Base-by-base conservation (phyloP, 345 rosid species). In the Ricinus communis region DNA sequence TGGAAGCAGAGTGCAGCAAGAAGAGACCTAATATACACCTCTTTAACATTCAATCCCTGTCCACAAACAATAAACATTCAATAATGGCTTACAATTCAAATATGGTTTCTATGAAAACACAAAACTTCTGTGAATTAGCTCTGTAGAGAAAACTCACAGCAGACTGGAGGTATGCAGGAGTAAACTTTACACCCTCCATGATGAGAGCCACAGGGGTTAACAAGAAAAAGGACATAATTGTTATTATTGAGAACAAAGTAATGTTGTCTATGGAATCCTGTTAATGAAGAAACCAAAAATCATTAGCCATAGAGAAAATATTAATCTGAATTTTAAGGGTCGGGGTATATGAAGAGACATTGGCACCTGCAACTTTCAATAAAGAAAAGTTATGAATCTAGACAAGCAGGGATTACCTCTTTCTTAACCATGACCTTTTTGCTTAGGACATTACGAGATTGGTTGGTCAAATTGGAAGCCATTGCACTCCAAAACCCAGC, bases 261-360 rank as follows among this genome's bases (percentile, higher is more conserved):
- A 96, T 93, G 87, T 96, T 96, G 87, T 96, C 99, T 85, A 96
- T 50, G 13, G 99, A 85, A 63, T 84, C 99, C 98, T 96, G 95
- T 71, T 52, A 19, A 72, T 40, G 71, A 31, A 52, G 38, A 76
- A 65, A 74, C 57, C 4, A 25, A 57, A 30, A 19, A 43, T 47
- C 61, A 76, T 46, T 27, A 21, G 47, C 52, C 31, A 72, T 19
- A 6, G 25, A 33, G 53, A 70, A 59, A 7, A 58, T n/a, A 63
- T n/a, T n/a, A 56, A 28, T 30, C 58, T 31, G 24, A 33, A 38
- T 47, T 18, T n/a, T 15, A 33, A 41, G 43, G 16, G 31, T 13
- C 6, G 36, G 47, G 1, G 9, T 38, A 52, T 1, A 59, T 24
- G 1, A 31, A 12, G 47, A 51, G 31, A 58, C 15, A 56, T 43